Conservation (phyloP, 2,329 filamentous ascomycete species). For the Bipolaris cookei region DNA sequence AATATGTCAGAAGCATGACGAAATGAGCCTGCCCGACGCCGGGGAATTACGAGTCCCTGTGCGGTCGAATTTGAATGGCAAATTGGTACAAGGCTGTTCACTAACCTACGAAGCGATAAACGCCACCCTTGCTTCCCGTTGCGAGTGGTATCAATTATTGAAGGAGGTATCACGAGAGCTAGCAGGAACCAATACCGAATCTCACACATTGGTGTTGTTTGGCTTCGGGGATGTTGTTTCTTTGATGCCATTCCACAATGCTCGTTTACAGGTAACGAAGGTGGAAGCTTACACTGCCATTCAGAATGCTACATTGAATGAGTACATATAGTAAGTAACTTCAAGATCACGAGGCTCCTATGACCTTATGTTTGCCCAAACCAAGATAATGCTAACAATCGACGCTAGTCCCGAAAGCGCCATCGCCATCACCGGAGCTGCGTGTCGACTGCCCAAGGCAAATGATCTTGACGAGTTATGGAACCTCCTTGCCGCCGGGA, state of each 20-base stretch:
- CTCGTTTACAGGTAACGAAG: slow-evolving; percentile 15
- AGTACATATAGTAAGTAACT: slow-evolving; percentile 12
- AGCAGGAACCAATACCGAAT: background rate
- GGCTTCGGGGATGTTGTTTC: slow-evolving; percentile 32
- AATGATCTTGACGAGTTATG: slow-evolving; percentile 23
- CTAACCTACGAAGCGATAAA: slow-evolving; percentile 20
- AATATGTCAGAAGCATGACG: slow-evolving; percentile 10
- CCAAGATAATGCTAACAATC: slow-evolving; percentile 5
- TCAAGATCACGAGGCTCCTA: background rate
- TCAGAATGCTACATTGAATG: slow-evolving; percentile 9
- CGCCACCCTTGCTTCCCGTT: slow-evolving; percentile 28
- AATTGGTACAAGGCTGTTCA: slow-evolving; percentile 3
- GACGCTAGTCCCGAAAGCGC: slow-evolving; percentile 8
- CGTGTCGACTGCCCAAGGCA: slow-evolving; percentile 18
- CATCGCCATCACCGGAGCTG: slow-evolving; percentile 19
- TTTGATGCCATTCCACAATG: slow-evolving; percentile 23
- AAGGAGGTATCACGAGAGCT: slow-evolving; percentile 25
- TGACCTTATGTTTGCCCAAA: background rate
- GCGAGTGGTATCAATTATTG: slow-evolving; percentile 31
- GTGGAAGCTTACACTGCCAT: slow-evolving; percentile 15
- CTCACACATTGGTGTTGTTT: slow-evolving; percentile 27
- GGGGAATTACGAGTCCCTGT: slow-evolving; percentile 18
- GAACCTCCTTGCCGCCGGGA: slow-evolving; percentile 16
- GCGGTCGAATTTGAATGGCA: slow-evolving; percentile 24
- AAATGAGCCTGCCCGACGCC: slow-evolving; percentile 19